Evolutionary conservation across 2,329 filamentous ascomycete genomes (phyloP), one percentile per base, ranked within the genome.

Genomic region (Aspergillus proliferans): DNA sequence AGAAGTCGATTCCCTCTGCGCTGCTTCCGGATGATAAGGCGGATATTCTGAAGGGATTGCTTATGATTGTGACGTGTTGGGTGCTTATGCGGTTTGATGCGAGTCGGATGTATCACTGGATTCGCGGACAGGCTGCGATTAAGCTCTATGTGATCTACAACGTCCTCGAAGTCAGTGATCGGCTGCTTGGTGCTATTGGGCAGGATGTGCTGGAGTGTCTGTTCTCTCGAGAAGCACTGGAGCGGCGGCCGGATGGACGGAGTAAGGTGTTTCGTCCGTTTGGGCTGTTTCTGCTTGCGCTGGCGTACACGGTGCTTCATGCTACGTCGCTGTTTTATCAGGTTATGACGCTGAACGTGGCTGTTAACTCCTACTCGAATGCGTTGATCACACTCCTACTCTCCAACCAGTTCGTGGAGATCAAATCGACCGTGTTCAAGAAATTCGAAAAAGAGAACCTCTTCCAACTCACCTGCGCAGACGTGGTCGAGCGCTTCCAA

Each of bases 111-210:
- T 98, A 98, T 64, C 93, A 98, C 68, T 91, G 91, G 61, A 95
- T 98, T 59, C 86, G 92, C 43, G 93, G 90, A 0, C 93, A 98
- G 68, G 92, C 91, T 1, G 91, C 92, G 6, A 96, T 98, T 72
- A 98, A 98, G 66, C 80, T 98, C 9, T 98, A 98, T 67, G 93
- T 98, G 51, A 97, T 98, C 48, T 98, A 95, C 76, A 98, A 98
- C 63, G 88, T 96, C 30, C 81, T 98, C 4, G 93, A 98, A 71
- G 83, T 84, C 2, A 87, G 87, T 47, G 93, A 98, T 68, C 86
- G 91, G 6, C 78, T 98, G 0, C 82, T 97, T 26, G 89, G 89
- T 0, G 92, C 93, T 0, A 77, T 98, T 2, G 93, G 93, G 0
- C 94, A 98, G 68, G 94, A 98, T 68, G 88, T 98, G 1, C 81